Conservation (phyloP, 164 flowering plant genomes). For the Brasenia schreberi region DNA sequence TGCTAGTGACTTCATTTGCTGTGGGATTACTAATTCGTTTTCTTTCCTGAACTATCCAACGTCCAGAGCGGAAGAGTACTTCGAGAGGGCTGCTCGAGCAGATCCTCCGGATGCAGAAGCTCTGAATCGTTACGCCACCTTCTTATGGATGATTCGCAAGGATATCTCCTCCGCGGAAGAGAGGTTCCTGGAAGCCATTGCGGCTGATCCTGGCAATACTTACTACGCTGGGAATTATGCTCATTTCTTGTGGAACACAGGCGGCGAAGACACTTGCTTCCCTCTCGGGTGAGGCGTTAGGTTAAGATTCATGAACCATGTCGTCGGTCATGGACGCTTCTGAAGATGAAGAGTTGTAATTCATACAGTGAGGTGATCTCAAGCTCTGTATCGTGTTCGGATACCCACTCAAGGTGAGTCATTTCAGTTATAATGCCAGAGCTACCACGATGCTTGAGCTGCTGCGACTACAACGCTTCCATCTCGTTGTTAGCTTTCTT, state of each 20-base stretch:
- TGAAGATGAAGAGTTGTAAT: background rate
- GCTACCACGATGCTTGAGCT: background rate
- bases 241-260: slow-evolving; percentile 84
- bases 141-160: slow-evolving; percentile 60
- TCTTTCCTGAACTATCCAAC: background rate
- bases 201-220: slow-evolving; percentile 59
- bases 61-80: slow-evolving; percentile 85
- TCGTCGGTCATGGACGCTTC: background rate
- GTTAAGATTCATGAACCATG: slow-evolving; percentile 9
- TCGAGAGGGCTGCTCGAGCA: slow-evolving; percentile 45
- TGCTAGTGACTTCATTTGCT: too few relatives aligned
- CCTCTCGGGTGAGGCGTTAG: slow-evolving; percentile 21
- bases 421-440: too few relatives aligned
- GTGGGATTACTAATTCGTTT: too few relatives aligned
- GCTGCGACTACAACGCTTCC: background rate
- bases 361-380: background rate
- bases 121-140: slow-evolving; percentile 49
- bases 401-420: background rate
- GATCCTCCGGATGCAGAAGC: slow-evolving; percentile 72
- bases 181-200: slow-evolving; percentile 60
- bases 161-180: slow-evolving; percentile 84
- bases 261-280: slow-evolving; percentile 82
- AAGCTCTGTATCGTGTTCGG: background rate
- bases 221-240: slow-evolving; percentile 65
- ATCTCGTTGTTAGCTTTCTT: background rate